Evolutionary conservation across 805 yeast species (phyloP), one percentile per base, ranked within the genome.

Genomic region (Kregervanrija delftensis): DNA sequence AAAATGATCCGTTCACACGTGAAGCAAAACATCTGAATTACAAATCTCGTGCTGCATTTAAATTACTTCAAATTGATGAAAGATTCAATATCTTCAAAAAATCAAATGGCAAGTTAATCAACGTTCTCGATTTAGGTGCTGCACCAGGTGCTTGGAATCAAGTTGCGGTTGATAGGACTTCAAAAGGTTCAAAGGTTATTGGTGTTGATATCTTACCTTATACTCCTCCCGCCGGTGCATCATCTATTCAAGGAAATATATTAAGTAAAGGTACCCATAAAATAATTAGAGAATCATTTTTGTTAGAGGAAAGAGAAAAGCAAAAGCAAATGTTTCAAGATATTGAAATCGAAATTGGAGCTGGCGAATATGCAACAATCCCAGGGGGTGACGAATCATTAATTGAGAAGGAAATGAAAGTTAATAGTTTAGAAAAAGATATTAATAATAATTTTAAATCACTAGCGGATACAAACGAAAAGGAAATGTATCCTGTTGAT

Each of bases 91-190:
- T 93, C 2, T 81, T 91, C 60, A 42, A 47, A 1, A 53, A 45
- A 9, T 30, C 43, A 3, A 16, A 32, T 15, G 37, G 40, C 9
- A 45, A 37, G 33, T 13, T 41, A 2, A 42, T 54, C 15, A 57
- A 56, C 47, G 84, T 93, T 1, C 78, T 93, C 4, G 99, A 93
- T 66, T 66, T 93, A 39, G 96, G 96, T 0, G 89, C 80, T 61
- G 95, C 96, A 0, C 96, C 96, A 0, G 96, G 96, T 0, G 89
- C 96, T 3, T 88, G 96, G 96, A 77, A 91, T 8, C 96, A 88
- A 59, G 90, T 87, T 1, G 90, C 91, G 0, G 65, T 74, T 8
- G 76, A 76, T 43, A 61, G 74, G 44, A 71, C 79, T 1, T 56
- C 61, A 14, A 72, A 73, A 1, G 58, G 65, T 2, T 83, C 88